A percentile compares a stretch with the other conserved stretches of the same genome.
Evolutionary conservation across 371 early-diverging fungal genomes (phyloP).

Genomic region (Mortierella sp.): DNA sequence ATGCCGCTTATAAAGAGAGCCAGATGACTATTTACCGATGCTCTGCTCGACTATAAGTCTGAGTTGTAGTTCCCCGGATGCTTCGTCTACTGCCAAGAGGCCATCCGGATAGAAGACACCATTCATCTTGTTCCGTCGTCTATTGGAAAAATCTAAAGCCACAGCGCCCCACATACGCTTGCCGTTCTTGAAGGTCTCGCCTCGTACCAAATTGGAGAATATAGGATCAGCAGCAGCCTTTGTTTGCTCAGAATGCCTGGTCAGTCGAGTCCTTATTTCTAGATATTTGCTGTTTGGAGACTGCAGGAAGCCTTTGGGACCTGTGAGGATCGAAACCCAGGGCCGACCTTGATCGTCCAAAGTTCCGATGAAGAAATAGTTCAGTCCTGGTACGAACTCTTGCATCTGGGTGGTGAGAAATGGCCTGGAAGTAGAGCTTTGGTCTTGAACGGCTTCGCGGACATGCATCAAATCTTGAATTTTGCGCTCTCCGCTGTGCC

Average conservation of each 20-base stretch:
- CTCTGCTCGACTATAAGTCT: conserved; percentile 45
- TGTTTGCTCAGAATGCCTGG: neutral
- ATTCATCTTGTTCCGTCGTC: conserved; percentile 51
- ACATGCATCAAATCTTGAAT: conserved; percentile 40
- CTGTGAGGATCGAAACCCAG: conserved; percentile 47
- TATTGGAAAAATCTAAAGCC: conserved; percentile 43
- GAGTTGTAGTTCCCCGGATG: conserved; percentile 34
- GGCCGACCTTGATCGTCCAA: conserved; percentile 41
- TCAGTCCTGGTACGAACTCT: conserved; percentile 36
- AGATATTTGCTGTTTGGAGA: conserved; percentile 25
- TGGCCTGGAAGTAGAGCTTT: conserved; percentile 30
- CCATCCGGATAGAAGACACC: conserved; percentile 29
- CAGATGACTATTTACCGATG: conserved; percentile 24
- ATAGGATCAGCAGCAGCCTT: conserved; percentile 15
- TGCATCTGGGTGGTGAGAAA: conserved; percentile 36
- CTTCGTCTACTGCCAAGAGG: conserved; percentile 15
- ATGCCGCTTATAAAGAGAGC: no score
- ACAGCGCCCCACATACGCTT: conserved; percentile 41
- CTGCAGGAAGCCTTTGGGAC: conserved; percentile 31
- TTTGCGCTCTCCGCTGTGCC: conserved; percentile 48
- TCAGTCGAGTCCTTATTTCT: conserved; percentile 18
- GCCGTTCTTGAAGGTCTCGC: conserved; percentile 23
- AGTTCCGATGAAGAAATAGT: conserved; percentile 45
- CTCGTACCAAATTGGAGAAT: conserved; percentile 26
- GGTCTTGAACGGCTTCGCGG: conserved; percentile 29